Base-by-base conservation (phyloP, 108 stramenopile species). In the Phaeodactylum tricornutum region DNA sequence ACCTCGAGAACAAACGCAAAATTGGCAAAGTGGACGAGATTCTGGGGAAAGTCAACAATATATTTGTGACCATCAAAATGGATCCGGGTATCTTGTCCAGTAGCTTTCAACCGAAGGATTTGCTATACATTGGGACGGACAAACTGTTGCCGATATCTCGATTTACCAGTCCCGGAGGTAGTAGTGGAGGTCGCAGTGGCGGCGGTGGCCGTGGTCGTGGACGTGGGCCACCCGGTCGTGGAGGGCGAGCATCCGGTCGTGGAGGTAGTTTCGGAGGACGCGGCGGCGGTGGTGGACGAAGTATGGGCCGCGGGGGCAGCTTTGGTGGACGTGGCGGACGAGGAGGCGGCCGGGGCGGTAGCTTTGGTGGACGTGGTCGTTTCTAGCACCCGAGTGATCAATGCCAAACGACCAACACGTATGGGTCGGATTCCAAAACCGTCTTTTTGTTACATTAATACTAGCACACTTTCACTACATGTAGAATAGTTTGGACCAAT, bases 11-110 rank as follows among this genome's bases (percentile, higher is more conserved):
- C 69, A 96, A 96, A 59, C 81, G 84, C 39, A 90, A 93, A 61
- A 88, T 98, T 42, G 97, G 97, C 23, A 98, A 98, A 56, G 89
- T 98, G 16, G 97, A 98, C 61, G 97, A 98, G 58, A 92, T 98
- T 48, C 76, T 98, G 26, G 97, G 97, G 4, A 92, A 94, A 43
- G 77, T 94, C 15, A 64, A 92, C 47, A 68, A 93, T 40, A 77
- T 95, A 11, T 92, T 87, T 70, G 95, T 98, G 61, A 96, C 95
- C 7, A 64, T 98, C 48, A 98, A 98, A 58, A 89, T 92, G 67
- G 97, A 98, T 63, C 67, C 88, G 1, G 97, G 97, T 28, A 77
- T 96, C 9, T 59, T 76, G 46, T 84, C 86, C 22, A 82, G 79
- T 47, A 91, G 90, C 41, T 96, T 93, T 68, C 74, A 93, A 67